Percentiles rank a stretch among this genome's conserved stretches.
Conservation (phyloP, 768 basidiomycete genomes). For the Naematelia aurantialba region DNA sequence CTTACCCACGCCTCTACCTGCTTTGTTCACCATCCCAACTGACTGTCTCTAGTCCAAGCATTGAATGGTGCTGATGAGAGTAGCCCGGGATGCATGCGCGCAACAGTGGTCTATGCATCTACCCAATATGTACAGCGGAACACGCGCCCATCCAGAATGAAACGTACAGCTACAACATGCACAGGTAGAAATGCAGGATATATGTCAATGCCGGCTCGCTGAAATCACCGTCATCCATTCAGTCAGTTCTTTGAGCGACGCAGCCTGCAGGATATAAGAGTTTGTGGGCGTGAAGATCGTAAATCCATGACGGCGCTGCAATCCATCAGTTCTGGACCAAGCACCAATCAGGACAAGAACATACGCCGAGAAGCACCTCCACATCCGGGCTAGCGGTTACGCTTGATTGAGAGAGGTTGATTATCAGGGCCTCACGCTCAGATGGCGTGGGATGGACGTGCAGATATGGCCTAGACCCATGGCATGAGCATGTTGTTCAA, state of each 20-base stretch:
- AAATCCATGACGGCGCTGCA: constrained; percentile 77
- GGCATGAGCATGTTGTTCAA: too few species aligned
- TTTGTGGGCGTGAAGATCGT: constrained; percentile 89
- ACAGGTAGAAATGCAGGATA: too few species aligned
- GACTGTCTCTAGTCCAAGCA: too few species aligned
- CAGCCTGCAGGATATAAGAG: constrained; percentile 81
- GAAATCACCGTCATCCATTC: constrained; percentile 63
- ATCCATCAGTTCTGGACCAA: not conserved
- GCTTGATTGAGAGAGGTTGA: constrained; percentile 78
- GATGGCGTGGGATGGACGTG: constrained; percentile 79
- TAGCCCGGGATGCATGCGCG: too few species aligned
- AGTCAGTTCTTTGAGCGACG: constrained; percentile 73
- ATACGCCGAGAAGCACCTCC: constrained; percentile 77
- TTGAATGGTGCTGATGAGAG: too few species aligned
- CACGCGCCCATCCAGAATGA: too few species aligned
- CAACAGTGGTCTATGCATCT: too few species aligned
- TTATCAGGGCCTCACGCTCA: constrained; percentile 69
- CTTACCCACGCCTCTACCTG: too few species aligned
- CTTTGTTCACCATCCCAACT: too few species aligned
- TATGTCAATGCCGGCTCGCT: constrained; percentile 20
- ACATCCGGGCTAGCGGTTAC: constrained; percentile 82
- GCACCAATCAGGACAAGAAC: constrained; percentile 43
- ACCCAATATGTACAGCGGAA: too few species aligned
- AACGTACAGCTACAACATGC: too few species aligned
- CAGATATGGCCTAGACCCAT: constrained; percentile 94